Conservation (phyloP, 306 rosid species). For the Biancaea sappan region DNA sequence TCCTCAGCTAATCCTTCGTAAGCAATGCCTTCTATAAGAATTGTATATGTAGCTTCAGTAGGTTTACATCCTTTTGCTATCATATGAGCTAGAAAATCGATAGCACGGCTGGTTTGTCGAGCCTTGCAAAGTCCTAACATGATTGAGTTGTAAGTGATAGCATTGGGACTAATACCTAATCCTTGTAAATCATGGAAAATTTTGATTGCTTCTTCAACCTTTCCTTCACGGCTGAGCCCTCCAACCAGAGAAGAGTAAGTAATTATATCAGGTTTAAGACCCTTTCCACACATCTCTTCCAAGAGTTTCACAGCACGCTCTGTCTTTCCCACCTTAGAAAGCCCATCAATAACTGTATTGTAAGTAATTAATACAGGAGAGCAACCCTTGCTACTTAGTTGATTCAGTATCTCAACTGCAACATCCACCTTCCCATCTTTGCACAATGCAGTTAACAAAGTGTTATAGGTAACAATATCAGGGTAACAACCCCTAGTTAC, state of each 20-base stretch:
- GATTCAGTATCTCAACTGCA: constrained; percentile 85
- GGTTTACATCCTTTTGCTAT: constrained; percentile 78
- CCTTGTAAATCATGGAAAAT: constrained; percentile 62
- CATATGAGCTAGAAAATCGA: constrained; percentile 80
- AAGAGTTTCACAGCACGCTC: constrained; percentile 70
- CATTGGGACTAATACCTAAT: constrained; percentile 64
- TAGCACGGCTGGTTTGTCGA: constrained; percentile 71
- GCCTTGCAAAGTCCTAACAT: constrained; percentile 88
- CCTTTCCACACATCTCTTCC: constrained; percentile 73
- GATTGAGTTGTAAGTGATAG: constrained; percentile 66
- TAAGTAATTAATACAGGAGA: constrained; percentile 89
- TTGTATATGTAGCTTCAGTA: constrained; percentile 83
- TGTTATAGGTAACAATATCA: constrained; percentile 90
- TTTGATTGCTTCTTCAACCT: constrained; percentile 66
- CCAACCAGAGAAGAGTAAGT: constrained; percentile 81
- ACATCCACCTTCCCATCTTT: constrained; percentile 92
- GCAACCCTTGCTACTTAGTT: constrained; percentile 80
- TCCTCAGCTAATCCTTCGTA: constrained; percentile 85
- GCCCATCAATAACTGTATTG: constrained; percentile 88
- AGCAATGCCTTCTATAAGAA: constrained; percentile 91
- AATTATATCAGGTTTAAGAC: constrained; percentile 80
- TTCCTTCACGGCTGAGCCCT: constrained; percentile 89
- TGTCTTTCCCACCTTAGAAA: constrained; percentile 77
- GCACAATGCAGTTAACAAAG: constrained; percentile 85
- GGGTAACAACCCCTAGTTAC: constrained; percentile 93